Conservation (phyloP, 345 rosid genomes). For the Alliaria petiolata region DNA sequence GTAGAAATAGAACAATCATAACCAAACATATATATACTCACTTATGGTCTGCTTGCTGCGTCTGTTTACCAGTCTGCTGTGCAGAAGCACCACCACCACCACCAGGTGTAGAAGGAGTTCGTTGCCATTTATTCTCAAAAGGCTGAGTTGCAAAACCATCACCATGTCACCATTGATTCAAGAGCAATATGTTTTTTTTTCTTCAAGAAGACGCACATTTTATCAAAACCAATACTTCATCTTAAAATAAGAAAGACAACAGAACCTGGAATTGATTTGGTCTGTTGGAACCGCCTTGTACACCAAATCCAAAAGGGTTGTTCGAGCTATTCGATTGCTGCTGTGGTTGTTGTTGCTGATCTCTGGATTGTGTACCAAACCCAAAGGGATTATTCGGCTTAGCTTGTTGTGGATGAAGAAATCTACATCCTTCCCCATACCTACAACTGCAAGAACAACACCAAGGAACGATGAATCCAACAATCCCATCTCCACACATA, state of each 20-base stretch:
- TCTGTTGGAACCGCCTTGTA: conserved; percentile 40
- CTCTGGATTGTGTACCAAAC: conserved; percentile 41
- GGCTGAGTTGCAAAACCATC: conserved; percentile 42
- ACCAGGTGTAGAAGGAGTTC: conserved; percentile 38
- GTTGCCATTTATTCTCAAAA: conserved; percentile 74
- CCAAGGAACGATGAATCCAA: conserved; percentile 4
- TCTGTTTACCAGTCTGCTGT: conserved; percentile 46
- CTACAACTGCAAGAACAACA: conserved; percentile 56
- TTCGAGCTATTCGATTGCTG: conserved; percentile 45
- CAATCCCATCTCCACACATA: background rate
- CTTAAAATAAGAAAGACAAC: background rate
- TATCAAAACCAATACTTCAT: background rate
- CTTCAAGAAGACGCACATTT: background rate
- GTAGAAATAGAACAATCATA: background rate
- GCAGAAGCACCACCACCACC: conserved; percentile 38
- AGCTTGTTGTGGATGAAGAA: conserved; percentile 56
- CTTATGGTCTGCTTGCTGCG: conserved; percentile 60
- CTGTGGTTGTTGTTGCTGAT: conserved; percentile 39
- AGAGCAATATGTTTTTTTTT: background rate
- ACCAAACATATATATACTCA: conserved; percentile 32
- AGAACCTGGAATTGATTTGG: conserved; percentile 69
- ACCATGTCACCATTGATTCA: conserved; percentile 1
- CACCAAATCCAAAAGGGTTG: conserved; percentile 81
- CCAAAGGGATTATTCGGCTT: conserved; percentile 48
- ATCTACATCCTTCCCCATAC: conserved; percentile 72